Evolutionary conservation across 1,139 yeast genomes (phyloP), one percentile per base, ranked within the genome.

Genomic region (Candida sp.): DNA sequence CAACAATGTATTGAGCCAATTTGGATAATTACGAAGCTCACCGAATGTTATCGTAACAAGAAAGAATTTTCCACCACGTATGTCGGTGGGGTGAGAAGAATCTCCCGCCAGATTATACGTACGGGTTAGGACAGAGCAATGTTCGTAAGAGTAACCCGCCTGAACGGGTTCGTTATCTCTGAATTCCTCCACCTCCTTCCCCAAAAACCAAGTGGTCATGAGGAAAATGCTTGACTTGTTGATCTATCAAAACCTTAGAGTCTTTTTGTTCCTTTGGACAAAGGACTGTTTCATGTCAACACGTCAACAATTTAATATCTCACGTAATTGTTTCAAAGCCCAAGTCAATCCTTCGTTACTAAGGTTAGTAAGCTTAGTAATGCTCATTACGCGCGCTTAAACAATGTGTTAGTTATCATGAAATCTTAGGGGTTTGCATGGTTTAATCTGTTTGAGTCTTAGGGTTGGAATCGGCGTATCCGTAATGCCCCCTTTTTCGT

Each of bases 361-460:
- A 6, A 26, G 27, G 27, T 38, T 38, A n/a, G 42, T 38, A 30
- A 38, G 42, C 42, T 26, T 38, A 38, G 32, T 38, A 38, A 38
- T 7, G 23, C 4, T 34, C 38, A 7, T 33, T 33, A 33, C 33
- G 11, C 8, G 17, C 11, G 5, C 35, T 6, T 8, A 23, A 12
- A 12, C 39, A 23, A 35, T 35, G 17, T 17, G 17, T 17, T 17
- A 17, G 17, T 17, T 17, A 17, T 17, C 17, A 17, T 17, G 17
- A 17, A 17, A 17, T 17, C 17, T 17, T 17, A 17, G 17, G 17
- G 17, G 17, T 17, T 17, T 17, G 17, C 17, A 17, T 17, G 17
- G 17, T 17, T 17, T 17, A 17, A 17, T 17, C 17, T 17, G 17
- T 17, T 17, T 17, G 17, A 17, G 17, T 17, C 17, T 17, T 2